Evolutionary conservation across 73 alveolate species (phyloP).

Genomic region (Paramecium tetraurelia): DNA sequence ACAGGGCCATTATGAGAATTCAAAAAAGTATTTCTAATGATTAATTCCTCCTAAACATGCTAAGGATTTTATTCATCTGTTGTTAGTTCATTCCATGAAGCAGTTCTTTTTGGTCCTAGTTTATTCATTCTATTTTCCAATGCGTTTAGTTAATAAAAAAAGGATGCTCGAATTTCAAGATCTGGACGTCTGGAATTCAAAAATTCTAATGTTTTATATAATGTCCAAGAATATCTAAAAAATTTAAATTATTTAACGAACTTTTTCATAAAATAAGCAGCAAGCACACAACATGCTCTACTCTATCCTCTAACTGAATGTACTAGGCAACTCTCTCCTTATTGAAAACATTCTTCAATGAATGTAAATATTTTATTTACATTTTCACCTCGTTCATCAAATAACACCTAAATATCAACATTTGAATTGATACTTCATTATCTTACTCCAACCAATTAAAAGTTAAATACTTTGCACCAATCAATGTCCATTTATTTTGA

Average conservation of each 20-base stretch:
- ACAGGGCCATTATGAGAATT: slow-evolving; percentile 89
- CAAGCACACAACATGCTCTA: slow-evolving; percentile 92
- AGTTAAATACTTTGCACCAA: slow-evolving; percentile 92
- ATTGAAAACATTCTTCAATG: slow-evolving; percentile 90
- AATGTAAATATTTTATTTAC: slow-evolving; percentile 89
- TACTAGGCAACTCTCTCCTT: slow-evolving; percentile 95
- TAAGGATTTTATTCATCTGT: slow-evolving; percentile 55
- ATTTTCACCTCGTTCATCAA: slow-evolving; percentile 90
- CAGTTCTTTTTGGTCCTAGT: slow-evolving; percentile 72
- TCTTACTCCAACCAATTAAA: slow-evolving; percentile 93
- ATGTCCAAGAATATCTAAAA: slow-evolving; percentile 74
- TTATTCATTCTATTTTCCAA: slow-evolving; percentile 69
- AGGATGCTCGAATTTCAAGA: slow-evolving; percentile 79
- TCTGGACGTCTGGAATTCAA: slow-evolving; percentile 90
- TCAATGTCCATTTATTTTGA: slow-evolving; percentile 91
- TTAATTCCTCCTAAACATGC: slow-evolving; percentile 79
- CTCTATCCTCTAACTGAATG: slow-evolving; percentile 97
- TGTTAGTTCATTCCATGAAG: slow-evolving; percentile 80
- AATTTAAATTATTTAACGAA: slow-evolving; percentile 47
- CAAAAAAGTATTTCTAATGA: slow-evolving; percentile 83
- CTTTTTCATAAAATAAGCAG: slow-evolving; percentile 93
- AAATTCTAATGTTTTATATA: slow-evolving; percentile 85
- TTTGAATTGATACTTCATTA: slow-evolving; percentile 67
- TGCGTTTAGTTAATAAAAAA: slow-evolving; percentile 73
- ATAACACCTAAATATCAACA: slow-evolving; percentile 69